Evolutionary conservation across 2,329 filamentous ascomycete species (phyloP).

Genomic region (Neoarthrinium moseri): DNA sequence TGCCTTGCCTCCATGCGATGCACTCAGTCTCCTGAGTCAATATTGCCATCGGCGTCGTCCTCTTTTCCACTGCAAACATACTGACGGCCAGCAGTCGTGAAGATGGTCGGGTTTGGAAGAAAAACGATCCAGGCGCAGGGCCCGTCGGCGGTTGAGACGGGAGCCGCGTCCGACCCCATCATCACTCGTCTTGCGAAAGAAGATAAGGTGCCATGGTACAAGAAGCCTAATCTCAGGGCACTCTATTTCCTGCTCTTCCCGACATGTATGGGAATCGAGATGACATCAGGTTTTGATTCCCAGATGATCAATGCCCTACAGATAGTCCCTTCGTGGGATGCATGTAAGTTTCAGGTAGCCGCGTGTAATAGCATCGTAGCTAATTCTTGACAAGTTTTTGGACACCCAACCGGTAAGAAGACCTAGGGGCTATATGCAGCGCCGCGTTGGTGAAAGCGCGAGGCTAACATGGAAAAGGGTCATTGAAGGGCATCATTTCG

Average conservation of each 20-base stretch:
- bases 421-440: conserved; percentile 36
- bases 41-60: no score
- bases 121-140: background rate
- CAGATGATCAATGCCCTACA: conserved; percentile 45
- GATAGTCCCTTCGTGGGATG: conserved; percentile 34
- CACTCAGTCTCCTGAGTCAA: no score
- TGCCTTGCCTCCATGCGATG: no score
- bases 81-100: no score
- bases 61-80: no score
- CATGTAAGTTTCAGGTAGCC: conserved; percentile 26
- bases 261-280: conserved; percentile 60
- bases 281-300: conserved; percentile 44
- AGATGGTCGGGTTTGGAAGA: background rate
- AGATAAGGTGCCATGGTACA: conserved; percentile 50
- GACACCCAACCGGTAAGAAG: conserved; percentile 19
- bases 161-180: conserved; percentile 34
- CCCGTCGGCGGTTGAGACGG: background rate
- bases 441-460: no score
- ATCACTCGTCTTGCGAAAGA: conserved; percentile 35
- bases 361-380: background rate
- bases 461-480: conserved; percentile 30
- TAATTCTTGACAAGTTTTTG: conserved; percentile 21
- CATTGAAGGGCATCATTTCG: conserved; percentile 52
- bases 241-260: conserved; percentile 59
- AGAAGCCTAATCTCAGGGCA: conserved; percentile 55